Conservation (phyloP, 1,284 basidiomycete genomes). For the Sanghuangporus baumii region DNA sequence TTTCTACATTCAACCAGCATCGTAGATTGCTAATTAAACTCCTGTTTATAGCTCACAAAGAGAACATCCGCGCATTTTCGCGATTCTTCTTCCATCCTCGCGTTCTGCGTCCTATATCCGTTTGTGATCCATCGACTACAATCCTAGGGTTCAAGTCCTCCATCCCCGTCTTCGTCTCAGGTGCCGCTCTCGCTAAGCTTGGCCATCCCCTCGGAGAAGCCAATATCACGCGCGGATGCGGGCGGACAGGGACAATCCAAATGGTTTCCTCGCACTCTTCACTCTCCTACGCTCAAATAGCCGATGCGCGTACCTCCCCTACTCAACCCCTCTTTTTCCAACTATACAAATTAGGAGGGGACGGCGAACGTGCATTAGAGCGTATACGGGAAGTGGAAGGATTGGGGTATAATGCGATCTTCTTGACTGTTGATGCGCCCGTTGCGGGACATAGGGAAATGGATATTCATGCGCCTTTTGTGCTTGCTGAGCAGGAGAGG, state of each 20-base stretch:
- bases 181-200: conserved; percentile 84
- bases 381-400: conserved; percentile 68
- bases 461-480: conserved; percentile 64
- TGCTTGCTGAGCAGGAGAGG: conserved; percentile 53
- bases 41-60: conserved; percentile 40
- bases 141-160: conserved; percentile 70
- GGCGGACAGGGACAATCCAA: conserved; percentile 72
- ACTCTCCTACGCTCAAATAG: conserved; percentile 69
- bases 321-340: conserved; percentile 79
- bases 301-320: conserved; percentile 46
- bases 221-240: conserved; percentile 77
- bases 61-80: conserved; percentile 71
- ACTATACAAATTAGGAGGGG: conserved; percentile 76
- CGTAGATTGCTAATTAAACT: not conserved
- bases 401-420: conserved; percentile 80
- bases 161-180: conserved; percentile 84
- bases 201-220: conserved; percentile 86
- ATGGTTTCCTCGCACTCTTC: conserved; percentile 89
- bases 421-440: conserved; percentile 88
- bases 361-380: conserved; percentile 65
- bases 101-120: conserved; percentile 66
- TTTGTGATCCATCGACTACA: conserved; percentile 69
- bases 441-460: conserved; percentile 83
- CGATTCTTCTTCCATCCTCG: conserved; percentile 81
- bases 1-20: conserved; percentile 18